Base-by-base conservation (phyloP, 257 asterid species). In the Lycium barbarum region DNA sequence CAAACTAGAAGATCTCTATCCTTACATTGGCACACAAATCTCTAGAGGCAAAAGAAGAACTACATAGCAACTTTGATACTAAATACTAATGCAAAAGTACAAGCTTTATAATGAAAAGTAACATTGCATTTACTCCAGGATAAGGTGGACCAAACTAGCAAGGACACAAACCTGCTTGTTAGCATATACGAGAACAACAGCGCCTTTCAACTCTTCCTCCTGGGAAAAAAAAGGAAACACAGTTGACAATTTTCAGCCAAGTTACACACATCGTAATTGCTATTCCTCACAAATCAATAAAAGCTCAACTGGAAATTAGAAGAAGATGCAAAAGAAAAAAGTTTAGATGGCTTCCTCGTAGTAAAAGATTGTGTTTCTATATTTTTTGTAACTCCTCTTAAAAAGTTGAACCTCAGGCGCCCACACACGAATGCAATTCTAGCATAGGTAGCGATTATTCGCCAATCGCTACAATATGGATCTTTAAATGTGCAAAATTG, bases 161-260 rank as follows among this genome's bases (percentile, higher is more conserved):
- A 78, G 65, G 65, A 78, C 20, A 49, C 66, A 53, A 78, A 78
- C 82, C 82, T 78, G 93, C 83, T 90, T 90, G 80, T 90, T 90
- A 38, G 93, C 93, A 87, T 35, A 90, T 57, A 90, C 81, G 86
- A 90, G 90, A n/a, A 90, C 91, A 63, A 87, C 89, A 53, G 93
- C 91, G n/a, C 93, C 90, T 83, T 88, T 90, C 33, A 90, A 84
- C 84, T 90, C 82, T 53, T 85, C 87, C 85, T 85, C 87, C 87
- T 85, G 82, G 22, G 81, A 0, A 13, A 49, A 51, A 78, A 78
- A 78, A 7, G 9, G 78, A 38, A 78, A 8, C 40, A 53, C 22
- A 4, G 45, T 40, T 40, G 45, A 40, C 45, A 40, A 40, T 40
- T 40, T 40, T 40, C 45, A 40, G 2, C 45, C 63, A 53, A 26